Evolutionary conservation across 352 stramenopile species (phyloP).

Genomic region (Phytopythium oedochilum): DNA sequence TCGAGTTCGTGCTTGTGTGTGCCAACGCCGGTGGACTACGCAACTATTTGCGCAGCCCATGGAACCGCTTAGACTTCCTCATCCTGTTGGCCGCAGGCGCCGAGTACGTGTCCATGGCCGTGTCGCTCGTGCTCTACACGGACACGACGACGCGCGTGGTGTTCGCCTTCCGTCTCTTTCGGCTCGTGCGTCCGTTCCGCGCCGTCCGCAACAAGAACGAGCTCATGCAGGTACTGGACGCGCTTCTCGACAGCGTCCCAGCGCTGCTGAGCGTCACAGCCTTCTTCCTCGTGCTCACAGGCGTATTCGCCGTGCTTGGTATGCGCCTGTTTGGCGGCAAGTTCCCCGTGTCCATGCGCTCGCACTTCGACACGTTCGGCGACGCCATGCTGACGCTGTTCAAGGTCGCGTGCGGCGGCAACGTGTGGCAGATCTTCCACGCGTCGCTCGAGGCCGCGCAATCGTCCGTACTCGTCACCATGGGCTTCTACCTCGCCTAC

Average conservation of each 20-base stretch:
- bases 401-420: conserved; percentile 78
- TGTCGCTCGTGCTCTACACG: conserved; percentile 52
- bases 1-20: conserved; percentile 64
- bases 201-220: conserved; percentile 75
- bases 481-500: conserved; percentile 73
- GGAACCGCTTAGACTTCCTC: conserved; percentile 77
- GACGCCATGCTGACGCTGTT: conserved; percentile 84
- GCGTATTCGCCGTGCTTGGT: conserved; percentile 77
- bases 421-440: conserved; percentile 80
- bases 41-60: conserved; percentile 71
- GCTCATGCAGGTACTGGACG: conserved; percentile 64
- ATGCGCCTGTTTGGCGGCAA: conserved; percentile 82
- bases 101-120: conserved; percentile 61
- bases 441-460: conserved; percentile 45
- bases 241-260: conserved; percentile 58
- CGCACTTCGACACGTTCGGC: conserved; percentile 82
- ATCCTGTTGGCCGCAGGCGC: conserved; percentile 57
- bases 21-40: conserved; percentile 46
- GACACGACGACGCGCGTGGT: conserved; percentile 66
- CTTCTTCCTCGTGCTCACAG: conserved; percentile 64
- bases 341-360: conserved; percentile 62
- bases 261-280: conserved; percentile 58
- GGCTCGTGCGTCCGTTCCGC: conserved; percentile 68
- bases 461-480: conserved; percentile 44
- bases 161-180: conserved; percentile 79